Conservation (phyloP, 2,329 filamentous ascomycete species). For the Cryphonectria japonica region DNA sequence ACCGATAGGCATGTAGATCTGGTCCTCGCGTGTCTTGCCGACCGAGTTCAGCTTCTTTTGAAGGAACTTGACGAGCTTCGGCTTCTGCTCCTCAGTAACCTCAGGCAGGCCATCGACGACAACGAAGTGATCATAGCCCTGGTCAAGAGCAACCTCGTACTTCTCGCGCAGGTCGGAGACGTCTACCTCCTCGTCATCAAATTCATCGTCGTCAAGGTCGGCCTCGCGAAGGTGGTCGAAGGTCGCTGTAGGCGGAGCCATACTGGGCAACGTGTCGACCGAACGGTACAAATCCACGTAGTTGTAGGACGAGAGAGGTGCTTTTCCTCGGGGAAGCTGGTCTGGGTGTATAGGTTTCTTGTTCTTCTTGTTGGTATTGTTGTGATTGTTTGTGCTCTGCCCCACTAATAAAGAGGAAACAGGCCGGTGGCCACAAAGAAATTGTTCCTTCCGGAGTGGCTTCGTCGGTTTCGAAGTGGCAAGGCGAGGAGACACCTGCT, state of each 20-base stretch:
- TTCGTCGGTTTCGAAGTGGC: background rate
- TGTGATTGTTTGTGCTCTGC: constrained; percentile 21
- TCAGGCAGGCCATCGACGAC: constrained; percentile 92
- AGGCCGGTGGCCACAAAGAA: constrained; percentile 19
- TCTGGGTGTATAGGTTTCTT: background rate
- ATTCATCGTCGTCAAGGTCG: constrained; percentile 82
- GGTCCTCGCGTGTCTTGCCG: constrained; percentile 83
- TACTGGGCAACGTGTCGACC: constrained; percentile 54
- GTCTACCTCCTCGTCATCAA: constrained; percentile 92
- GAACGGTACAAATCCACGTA: constrained; percentile 19
- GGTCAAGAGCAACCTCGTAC: constrained; percentile 93
- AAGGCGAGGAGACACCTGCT: background rate
- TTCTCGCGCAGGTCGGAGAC: constrained; percentile 92
- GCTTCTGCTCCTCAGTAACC: constrained; percentile 87
- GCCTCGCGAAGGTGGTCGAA: constrained; percentile 93
- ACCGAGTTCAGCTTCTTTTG: constrained; percentile 88
- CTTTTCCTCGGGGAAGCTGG: constrained; percentile 10
- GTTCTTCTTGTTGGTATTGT: constrained; percentile 11
- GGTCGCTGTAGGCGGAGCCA: constrained; percentile 71
- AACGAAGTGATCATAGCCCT: constrained; percentile 94
- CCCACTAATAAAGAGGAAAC: constrained; percentile 16
- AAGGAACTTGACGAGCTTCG: constrained; percentile 95
- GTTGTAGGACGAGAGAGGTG: constrained; percentile 1
- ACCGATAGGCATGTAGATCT: constrained; percentile 91
- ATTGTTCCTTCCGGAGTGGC: constrained; percentile 1